Conservation (phyloP, 1,139 yeast genomes). For the Wickerhamomyces sp. region DNA sequence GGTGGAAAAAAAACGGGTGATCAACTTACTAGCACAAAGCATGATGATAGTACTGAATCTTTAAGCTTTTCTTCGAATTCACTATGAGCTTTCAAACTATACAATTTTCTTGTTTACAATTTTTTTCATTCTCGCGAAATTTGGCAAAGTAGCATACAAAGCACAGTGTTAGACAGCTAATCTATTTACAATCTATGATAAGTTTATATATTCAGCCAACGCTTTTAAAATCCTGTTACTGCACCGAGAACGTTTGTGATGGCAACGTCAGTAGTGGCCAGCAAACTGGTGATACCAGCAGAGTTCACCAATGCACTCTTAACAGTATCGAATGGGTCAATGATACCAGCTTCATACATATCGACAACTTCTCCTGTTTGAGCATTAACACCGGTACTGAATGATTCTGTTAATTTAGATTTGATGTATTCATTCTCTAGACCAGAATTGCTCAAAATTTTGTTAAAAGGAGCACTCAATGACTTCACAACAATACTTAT, state of each 20-base stretch:
- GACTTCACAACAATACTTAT: conserved; percentile 19
- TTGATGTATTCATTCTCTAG: conserved; percentile 12
- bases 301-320: conserved; percentile 21
- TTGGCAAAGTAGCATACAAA: too few species aligned
- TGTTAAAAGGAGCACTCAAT: conserved; percentile 19
- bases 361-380: conserved; percentile 23
- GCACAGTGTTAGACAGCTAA: too few species aligned
- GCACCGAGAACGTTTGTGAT: conserved; percentile 21
- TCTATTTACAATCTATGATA: neutral
- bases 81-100: neutral
- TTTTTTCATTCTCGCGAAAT: too few species aligned
- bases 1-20: neutral
- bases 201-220: neutral
- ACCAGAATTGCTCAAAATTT: conserved; percentile 20
- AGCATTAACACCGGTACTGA: conserved; percentile 22
- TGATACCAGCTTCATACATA: conserved; percentile 23
- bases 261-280: conserved; percentile 25
- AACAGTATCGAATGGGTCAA: conserved; percentile 23
- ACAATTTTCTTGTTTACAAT: too few species aligned
- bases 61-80: neutral
- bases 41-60: neutral
- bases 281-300: conserved; percentile 22
- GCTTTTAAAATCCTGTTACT: conserved; percentile 19
- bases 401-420: conserved; percentile 8
- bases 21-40: conserved; percentile 27